A percentile compares a stretch with the other conserved stretches of the same genome.
phyloP scores from a whole-genome alignment of 192 early-diverging fungal species.

The Helicostylum pulchrum region DNA sequence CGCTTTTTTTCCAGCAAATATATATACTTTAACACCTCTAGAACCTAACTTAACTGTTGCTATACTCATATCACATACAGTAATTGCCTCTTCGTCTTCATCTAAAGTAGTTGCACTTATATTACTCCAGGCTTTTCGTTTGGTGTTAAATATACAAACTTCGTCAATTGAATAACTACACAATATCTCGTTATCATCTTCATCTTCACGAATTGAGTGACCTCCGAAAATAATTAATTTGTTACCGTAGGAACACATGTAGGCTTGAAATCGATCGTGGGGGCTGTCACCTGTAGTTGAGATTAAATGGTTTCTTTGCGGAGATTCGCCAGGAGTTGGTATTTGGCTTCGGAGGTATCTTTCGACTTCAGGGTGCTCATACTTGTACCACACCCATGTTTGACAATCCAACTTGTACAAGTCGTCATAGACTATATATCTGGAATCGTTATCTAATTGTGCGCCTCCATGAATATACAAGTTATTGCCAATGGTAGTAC shows the following conservation, averaged over 20 bases:
- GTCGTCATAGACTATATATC: constrained; percentile 33
- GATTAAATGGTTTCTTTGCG: constrained; percentile 6
- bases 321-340: neutral
- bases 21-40: neutral
- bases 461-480: constrained; percentile 34
- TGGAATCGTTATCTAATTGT: constrained; percentile 26
- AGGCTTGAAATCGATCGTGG: constrained; percentile 25
- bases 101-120: neutral
- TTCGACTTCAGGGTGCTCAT: constrained; percentile 32
- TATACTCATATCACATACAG: constrained; percentile 23
- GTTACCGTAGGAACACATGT: constrained; percentile 21
- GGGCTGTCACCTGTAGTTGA: constrained; percentile 25
- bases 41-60: neutral
- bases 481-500: constrained; percentile 11
- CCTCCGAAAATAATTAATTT: constrained; percentile 37
- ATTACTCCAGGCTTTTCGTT: constrained; percentile 17
- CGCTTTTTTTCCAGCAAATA: constrained; percentile 8
- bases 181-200: constrained; percentile 24
- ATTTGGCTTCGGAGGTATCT: constrained; percentile 10
- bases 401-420: constrained; percentile 28
- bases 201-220: constrained; percentile 25
- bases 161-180: constrained; percentile 25
- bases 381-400: constrained; percentile 36
- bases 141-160: constrained; percentile 21
- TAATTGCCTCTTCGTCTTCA: constrained; percentile 3